Evolutionary conservation across 805 yeast species (phyloP).

Genomic region (Candida namnaoensis): DNA sequence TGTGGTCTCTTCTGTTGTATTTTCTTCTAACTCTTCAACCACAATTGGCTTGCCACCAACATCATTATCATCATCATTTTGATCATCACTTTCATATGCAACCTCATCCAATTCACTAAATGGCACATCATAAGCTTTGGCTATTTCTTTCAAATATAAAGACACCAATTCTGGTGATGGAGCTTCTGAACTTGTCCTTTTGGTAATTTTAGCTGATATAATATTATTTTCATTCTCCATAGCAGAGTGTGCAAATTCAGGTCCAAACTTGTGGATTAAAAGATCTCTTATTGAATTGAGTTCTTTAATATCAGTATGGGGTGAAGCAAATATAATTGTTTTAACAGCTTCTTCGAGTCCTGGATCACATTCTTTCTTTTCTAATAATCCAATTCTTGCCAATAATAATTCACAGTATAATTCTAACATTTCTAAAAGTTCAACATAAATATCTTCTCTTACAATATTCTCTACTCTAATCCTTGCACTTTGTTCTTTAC

Average conservation of each 20-base stretch:
- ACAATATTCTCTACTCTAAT: constrained; percentile 81
- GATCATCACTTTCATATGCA: constrained; percentile 6
- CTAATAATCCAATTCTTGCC: constrained; percentile 63
- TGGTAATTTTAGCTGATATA: constrained; percentile 62
- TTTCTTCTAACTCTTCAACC: constrained; percentile 23
- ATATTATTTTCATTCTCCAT: constrained; percentile 37
- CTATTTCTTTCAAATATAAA: constrained; percentile 71
- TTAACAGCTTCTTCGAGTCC: constrained; percentile 56
- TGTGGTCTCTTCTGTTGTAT: constrained; percentile 11
- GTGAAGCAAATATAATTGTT: constrained; percentile 59
- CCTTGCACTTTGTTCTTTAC: constrained; percentile 75
- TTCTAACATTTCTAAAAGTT: constrained; percentile 70
- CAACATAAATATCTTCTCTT: constrained; percentile 73
- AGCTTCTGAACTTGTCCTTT: constrained; percentile 56
- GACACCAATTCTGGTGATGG: constrained; percentile 60
- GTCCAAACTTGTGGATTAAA: constrained; percentile 54
- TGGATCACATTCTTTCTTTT: constrained; percentile 20
- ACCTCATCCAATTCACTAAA: constrained; percentile 42
- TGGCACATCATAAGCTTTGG: constrained; percentile 68
- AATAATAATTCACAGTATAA: constrained; percentile 72
- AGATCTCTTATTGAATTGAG: constrained; percentile 51
- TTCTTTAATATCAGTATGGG: constrained; percentile 73
- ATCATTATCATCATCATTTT: constrained; percentile 19
- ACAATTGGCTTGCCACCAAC: constrained; percentile 25
- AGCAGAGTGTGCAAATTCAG: constrained; percentile 46